These are phyloP conservation scores for Acanthamoeba pearcei DNA, from an alignment of 208 protist genomes.

Conservation along the genomic window DNA sequence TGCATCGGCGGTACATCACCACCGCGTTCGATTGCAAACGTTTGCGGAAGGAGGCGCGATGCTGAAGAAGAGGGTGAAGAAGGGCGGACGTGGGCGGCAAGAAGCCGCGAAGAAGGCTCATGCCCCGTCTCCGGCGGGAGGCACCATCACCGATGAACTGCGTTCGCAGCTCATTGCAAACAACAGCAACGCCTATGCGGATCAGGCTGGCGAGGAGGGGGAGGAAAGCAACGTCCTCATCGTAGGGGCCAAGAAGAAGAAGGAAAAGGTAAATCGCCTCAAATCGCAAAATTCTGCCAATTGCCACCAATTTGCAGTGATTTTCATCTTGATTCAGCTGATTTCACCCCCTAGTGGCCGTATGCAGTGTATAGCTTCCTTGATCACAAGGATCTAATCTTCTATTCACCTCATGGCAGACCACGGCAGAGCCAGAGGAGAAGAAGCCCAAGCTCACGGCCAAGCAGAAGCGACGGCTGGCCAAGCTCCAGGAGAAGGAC, in stretches of 20 bases:
- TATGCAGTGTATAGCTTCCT: background rate
- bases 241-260: slow-evolving; percentile 39
- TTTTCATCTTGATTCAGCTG: background rate
- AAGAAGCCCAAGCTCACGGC: slow-evolving; percentile 60
- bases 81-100: background rate
- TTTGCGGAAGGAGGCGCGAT: background rate
- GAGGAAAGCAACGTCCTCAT: slow-evolving; percentile 53
- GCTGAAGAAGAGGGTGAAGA: slow-evolving; percentile 29
- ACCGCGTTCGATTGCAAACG: background rate
- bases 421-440: background rate
- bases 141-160: slow-evolving; percentile 11
- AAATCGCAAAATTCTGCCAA: background rate
- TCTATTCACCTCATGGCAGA: background rate
- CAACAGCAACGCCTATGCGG: slow-evolving; percentile 50
- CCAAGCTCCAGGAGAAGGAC: slow-evolving; percentile 59
- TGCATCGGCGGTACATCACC: background rate
- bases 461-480: slow-evolving; percentile 30
- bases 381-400: background rate
- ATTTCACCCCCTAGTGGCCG: background rate
- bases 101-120: background rate
- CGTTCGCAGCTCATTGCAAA: slow-evolving; percentile 1
- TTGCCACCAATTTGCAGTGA: background rate
- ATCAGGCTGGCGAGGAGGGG: background rate
- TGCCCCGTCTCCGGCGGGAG: background rate
- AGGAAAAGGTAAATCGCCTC: slow-evolving; percentile 1